A percentile compares a stretch with the other conserved stretches of the same genome.
Conservation (phyloP, 345 rosid species). For the Gossypium raimondii region DNA sequence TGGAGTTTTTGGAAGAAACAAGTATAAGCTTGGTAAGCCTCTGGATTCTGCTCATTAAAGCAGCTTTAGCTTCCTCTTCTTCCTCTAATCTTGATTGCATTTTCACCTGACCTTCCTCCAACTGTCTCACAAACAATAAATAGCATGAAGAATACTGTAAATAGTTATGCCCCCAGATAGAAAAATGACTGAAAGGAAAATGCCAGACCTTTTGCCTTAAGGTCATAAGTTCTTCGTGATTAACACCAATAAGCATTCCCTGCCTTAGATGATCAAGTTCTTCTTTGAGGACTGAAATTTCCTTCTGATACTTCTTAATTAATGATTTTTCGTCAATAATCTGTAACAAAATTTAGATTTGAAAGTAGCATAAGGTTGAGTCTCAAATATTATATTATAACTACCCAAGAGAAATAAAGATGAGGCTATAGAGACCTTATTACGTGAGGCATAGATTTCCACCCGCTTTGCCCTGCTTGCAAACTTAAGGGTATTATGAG, state of each 20-base stretch:
- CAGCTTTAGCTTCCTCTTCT: conserved; percentile 99
- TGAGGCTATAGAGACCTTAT: conserved; percentile 55
- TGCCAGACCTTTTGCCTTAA: conserved; percentile 76
- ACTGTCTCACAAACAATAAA: conserved; percentile 34
- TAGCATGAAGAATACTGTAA: neutral
- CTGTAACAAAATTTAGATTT: conserved; percentile 38
- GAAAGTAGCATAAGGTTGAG: conserved; percentile 19
- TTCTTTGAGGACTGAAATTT: conserved; percentile 77
- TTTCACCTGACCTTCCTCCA: conserved; percentile 99
- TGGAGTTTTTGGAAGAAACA: conserved; percentile 82
- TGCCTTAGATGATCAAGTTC: conserved; percentile 90
- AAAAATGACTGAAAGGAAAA: conserved; percentile 11
- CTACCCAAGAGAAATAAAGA: neutral
- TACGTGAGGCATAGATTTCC: conserved; percentile 94
- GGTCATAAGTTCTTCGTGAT: conserved; percentile 89
- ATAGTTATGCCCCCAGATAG: neutral
- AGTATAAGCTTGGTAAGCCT: conserved; percentile 96
- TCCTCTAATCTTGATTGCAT: conserved; percentile 99
- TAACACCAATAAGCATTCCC: conserved; percentile 87
- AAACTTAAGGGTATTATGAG: conserved; percentile 94
- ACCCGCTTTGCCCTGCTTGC: conserved; percentile 98
- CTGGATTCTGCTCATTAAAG: conserved; percentile 98
- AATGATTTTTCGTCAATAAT: conserved; percentile 96
- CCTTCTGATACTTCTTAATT: conserved; percentile 95
- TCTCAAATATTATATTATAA: conserved; percentile 18